Evolutionary conservation across 2,329 filamentous ascomycete species (phyloP), one percentile per base, ranked within the genome.

Genomic region (Remersonia thermophila): DNA sequence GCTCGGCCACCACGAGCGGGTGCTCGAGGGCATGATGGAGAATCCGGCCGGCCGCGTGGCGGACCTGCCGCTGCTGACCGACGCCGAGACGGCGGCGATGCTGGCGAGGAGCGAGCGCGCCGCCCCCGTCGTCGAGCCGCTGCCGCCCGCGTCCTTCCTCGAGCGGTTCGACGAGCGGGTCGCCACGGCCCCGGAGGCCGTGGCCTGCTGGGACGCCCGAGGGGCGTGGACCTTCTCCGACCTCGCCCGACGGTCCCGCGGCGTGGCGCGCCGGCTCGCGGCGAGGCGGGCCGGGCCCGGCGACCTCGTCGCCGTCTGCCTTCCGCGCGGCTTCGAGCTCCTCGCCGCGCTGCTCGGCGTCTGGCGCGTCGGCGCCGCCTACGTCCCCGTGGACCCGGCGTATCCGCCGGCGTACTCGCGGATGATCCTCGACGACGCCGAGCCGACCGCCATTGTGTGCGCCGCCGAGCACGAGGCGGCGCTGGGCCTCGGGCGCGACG

Each of bases 111-210:
- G 1, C 3, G 35, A 28, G 35, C 7, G 11, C 2, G 18, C 35
- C 7, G 12, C 20, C 3, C 10, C 7, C n/a, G n/a, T n/a, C n/a
- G n/a, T n/a, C n/a, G n/a, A n/a, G n/a, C n/a, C n/a, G n/a, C n/a
- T n/a, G n/a, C n/a, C n/a, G n/a, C n/a, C n/a, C n/a, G n/a, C n/a
- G 30, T 37, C 35, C 16, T 37, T 37, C 20, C 23, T 37, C 9
- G 35, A 33, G 1, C 30, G 35, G 25, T 37, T 37, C 30, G 35
- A 37, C 30, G 30, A 10, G 6, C 35, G 33, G 30, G 35, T 37
- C 9, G 23, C 16, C 25, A 20, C 15, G 16, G n/a, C n/a, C 6
- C 23, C 35, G 10, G 30, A 32, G 1, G 29, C 29, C 2, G 30
- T 37, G 35, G 35, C 35, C 7, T 37, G 30, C 30, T 25, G 35